Conservation (phyloP, 352 stramenopile genomes). For the Phytophthora quininea region DNA sequence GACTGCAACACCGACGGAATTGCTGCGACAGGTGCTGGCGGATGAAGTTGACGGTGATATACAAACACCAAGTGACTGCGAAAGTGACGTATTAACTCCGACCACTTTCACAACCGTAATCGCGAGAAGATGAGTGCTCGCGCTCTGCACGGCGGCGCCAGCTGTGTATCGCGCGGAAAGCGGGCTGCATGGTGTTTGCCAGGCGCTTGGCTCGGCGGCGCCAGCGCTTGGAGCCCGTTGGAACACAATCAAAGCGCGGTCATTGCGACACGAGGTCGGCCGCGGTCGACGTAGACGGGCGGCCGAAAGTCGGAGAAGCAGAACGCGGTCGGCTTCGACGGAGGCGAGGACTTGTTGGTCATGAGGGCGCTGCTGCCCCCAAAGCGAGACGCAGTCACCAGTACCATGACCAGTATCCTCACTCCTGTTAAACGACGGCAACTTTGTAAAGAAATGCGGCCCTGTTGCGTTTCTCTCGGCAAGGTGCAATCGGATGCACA, state of each 20-base stretch:
- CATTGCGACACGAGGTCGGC: neutral
- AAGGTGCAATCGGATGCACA: too few species aligned
- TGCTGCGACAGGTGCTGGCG: conserved; percentile 23
- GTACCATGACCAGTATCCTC: too few species aligned
- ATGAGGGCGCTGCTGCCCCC: neutral
- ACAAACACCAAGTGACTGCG: neutral
- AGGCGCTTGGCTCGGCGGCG: too few species aligned
- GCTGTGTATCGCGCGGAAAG: neutral
- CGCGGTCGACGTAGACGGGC: neutral
- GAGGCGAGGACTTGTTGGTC: neutral
- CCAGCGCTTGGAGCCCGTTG: neutral
- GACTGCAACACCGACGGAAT: conserved; percentile 11
- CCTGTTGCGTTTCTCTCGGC: neutral
- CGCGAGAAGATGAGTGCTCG: neutral
- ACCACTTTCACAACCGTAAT: too few species aligned
- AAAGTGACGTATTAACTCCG: neutral
- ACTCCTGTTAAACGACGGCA: neutral
- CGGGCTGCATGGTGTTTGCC: too few species aligned
- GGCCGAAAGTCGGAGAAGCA: neutral
- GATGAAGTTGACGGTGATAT: conserved; percentile 8
- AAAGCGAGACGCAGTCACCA: too few species aligned
- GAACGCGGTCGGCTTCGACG: neutral
- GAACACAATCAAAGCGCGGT: neutral
- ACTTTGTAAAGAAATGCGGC: conserved; percentile 11
- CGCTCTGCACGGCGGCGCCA: neutral